Conservation (phyloP, 768 basidiomycete species). For the Auriscalpium vulgare region DNA sequence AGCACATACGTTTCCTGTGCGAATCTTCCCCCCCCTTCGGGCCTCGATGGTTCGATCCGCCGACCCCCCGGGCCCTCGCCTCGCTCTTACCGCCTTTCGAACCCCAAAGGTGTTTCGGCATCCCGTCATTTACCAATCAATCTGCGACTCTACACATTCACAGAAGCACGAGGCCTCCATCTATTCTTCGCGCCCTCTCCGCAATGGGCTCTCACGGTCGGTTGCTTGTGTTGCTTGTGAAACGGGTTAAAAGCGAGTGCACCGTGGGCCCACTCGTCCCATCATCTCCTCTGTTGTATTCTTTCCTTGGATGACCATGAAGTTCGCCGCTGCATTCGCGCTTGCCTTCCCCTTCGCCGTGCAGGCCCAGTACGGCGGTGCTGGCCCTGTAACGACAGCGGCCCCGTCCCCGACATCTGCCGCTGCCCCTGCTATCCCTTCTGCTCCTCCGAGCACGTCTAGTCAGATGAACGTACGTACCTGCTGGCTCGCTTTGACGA, state of each 20-base stretch:
- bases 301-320: slow-evolving; percentile 16
- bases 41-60: neutral
- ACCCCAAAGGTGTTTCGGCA: neutral
- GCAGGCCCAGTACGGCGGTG: slow-evolving; percentile 31
- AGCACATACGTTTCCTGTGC: neutral
- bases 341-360: slow-evolving; percentile 26
- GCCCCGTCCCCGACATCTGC: neutral
- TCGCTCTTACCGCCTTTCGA: neutral
- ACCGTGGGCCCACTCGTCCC: no score
- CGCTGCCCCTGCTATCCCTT: slow-evolving; percentile 25
- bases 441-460: slow-evolving; percentile 16
- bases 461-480: slow-evolving; percentile 14
- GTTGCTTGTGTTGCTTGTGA: neutral
- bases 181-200: neutral
- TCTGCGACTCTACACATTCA: neutral
- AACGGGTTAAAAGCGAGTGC: neutral
- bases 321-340: slow-evolving; percentile 24
- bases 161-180: neutral
- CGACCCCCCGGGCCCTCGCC: neutral
- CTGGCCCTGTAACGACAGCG: no score
- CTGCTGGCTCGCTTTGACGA: no score
- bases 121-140: neutral
- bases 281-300: no score
- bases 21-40: neutral
- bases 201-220: neutral